Conservation (phyloP, 176 grass and related monocot species). For the Oryza officinalis region DNA sequence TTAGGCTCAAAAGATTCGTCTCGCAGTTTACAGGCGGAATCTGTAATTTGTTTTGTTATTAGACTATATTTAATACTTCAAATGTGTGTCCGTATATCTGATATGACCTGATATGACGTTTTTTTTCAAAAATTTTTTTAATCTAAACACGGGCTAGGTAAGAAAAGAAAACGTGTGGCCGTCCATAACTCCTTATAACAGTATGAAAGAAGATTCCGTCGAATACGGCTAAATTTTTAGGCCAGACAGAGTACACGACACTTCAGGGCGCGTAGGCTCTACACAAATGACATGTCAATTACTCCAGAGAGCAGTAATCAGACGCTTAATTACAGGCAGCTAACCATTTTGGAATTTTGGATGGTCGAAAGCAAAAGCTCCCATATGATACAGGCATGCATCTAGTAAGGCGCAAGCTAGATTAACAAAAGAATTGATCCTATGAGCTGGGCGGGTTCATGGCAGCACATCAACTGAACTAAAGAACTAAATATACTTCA, state of each 20-base stretch:
- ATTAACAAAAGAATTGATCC: not conserved
- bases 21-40: no score
- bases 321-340: no score
- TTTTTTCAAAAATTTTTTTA: no score
- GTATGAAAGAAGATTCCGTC: not conserved
- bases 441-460: not conserved
- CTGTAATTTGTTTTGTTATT: no score
- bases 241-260: not conserved
- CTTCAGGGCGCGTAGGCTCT: not conserved
- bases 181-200: not conserved
- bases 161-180: not conserved
- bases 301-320: not conserved
- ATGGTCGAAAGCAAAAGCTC: not conserved
- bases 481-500: not conserved
- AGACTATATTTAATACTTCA: no score
- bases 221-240: not conserved
- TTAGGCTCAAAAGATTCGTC: no score
- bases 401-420: not conserved
- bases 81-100: no score
- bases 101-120: no score
- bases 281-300: not conserved
- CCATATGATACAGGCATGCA: not conserved
- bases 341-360: not conserved
- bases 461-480: not conserved
- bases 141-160: no score